Evolutionary conservation across 495 filamentous ascomycete genomes (phyloP), one percentile per base, ranked within the genome.

Genomic region (Penicillium coprophilum): DNA sequence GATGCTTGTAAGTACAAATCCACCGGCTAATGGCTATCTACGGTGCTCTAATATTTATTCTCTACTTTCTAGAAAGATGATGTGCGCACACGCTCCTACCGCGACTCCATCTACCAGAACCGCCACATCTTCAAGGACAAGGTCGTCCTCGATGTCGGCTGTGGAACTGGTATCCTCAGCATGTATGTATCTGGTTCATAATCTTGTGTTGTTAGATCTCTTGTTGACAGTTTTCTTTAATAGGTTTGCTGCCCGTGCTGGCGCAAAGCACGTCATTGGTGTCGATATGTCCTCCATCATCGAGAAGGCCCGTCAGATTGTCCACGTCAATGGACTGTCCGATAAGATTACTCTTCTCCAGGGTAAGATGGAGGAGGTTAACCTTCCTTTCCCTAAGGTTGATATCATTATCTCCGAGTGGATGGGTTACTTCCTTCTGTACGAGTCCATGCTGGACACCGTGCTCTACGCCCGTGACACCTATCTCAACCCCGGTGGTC

Each of bases 381-480:
- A 77, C 21, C 85, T 99, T 23, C 94, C 95, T 21, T 92, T 92
- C 61, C 73, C 77, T 50, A 85, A 96, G 67, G 95, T 99, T 62
- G 94, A 99, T 72, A 93, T 99, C 66, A 99, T 99, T 75, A 90
- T 99, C 58, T 96, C 90, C 30, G 94, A 99, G 77, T 99, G 94
- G 94, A 99, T 99, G 94, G 94, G 94, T 44, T 99, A 99, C 78
- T 96, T 94, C 77, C 83, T 99, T 44, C 84, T 97, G 40, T 99
- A 97, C 77, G 94, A 99, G 81, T 90, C 87, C 77, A 99, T 99
- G 94, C 77, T 99, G 56, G 93, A 96, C 57, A 95, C 90, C 36
- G 95, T 99, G 13, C 84, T 99, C 39, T 96, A 89, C 69, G 94
- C 94, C 19, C 85, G 94, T 63, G 93, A 99, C 80, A 83, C 78